phyloP scores from a whole-genome alignment of 352 stramenopile genomes.

The Globisporangium echinulatum region DNA sequence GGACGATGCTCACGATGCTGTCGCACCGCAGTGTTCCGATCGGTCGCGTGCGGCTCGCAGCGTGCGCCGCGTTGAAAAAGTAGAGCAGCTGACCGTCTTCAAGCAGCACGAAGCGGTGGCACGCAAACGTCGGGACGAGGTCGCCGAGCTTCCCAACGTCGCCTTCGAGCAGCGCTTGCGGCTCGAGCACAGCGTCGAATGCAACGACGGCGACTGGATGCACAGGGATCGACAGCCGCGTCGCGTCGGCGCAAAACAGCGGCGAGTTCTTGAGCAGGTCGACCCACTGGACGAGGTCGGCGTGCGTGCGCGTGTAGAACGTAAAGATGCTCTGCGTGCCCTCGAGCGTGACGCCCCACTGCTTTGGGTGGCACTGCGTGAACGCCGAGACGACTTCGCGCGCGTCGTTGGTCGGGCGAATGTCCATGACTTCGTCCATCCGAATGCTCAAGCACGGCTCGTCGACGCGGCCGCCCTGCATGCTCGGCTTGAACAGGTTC shows the following conservation, averaged over 20 bases:
- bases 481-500: conserved; percentile 80
- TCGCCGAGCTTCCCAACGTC: conserved; percentile 75
- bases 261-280: conserved; percentile 86
- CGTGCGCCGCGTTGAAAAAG: conserved; percentile 50
- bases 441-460: conserved; percentile 63
- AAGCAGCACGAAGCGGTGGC: conserved; percentile 67
- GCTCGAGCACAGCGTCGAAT: conserved; percentile 59
- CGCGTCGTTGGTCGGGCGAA: conserved; percentile 77
- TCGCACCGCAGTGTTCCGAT: conserved; percentile 79
- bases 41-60: conserved; percentile 49
- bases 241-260: conserved; percentile 50
- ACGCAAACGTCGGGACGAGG: conserved; percentile 55
- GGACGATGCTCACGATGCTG: conserved; percentile 73
- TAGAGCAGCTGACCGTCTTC: conserved; percentile 82
- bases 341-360: conserved; percentile 81
- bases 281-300: conserved; percentile 82
- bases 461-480: conserved; percentile 66
- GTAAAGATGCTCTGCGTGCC: conserved; percentile 79
- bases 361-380: conserved; percentile 82
- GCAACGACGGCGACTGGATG: conserved; percentile 74
- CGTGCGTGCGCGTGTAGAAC: conserved; percentile 72
- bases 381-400: conserved; percentile 67
- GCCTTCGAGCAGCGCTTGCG: conserved; percentile 61
- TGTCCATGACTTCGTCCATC: conserved; percentile 83
- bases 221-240: conserved; percentile 70